Evolutionary conservation across 257 asterid species (phyloP).

Genomic region (Asclepias syriaca): DNA sequence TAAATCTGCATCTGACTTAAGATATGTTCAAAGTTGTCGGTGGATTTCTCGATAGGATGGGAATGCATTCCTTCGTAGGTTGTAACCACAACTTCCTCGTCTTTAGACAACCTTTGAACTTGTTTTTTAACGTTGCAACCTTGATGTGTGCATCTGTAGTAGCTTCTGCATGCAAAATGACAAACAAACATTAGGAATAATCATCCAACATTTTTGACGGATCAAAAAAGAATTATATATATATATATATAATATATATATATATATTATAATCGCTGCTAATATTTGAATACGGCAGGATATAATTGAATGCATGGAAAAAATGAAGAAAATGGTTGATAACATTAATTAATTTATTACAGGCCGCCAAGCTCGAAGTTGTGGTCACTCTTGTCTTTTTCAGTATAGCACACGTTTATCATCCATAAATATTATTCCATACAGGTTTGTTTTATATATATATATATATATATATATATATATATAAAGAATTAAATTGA

Average conservation of each 20-base stretch:
- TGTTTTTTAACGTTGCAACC: slow-evolving; percentile 87
- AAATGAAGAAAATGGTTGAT: not conserved
- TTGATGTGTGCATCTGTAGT: slow-evolving; percentile 77
- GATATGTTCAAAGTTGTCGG: slow-evolving; percentile 79
- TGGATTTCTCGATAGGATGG: slow-evolving; percentile 68
- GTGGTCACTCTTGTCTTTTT: no score
- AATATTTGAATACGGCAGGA: not conserved
- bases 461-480: no score
- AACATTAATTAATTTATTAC: not conserved
- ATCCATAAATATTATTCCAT: not conserved
- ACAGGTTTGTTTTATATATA: no score
- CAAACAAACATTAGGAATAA: no score
- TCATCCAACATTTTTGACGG: no score
- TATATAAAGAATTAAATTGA: no score
- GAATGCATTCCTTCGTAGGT: slow-evolving; percentile 90
- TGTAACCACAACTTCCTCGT: slow-evolving; percentile 75
- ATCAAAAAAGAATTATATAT: no score
- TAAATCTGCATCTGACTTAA: slow-evolving; percentile 77
- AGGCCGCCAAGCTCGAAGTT: not conserved
- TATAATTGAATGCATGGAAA: no score
- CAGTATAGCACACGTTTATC: not conserved
- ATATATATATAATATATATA: no score
- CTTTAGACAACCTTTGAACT: slow-evolving; percentile 77
- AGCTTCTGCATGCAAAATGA: slow-evolving; percentile 64
- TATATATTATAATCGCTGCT: not conserved